phyloP scores from a whole-genome alignment of 2,329 filamentous ascomycete species.

The Neofusicoccum sp. region DNA sequence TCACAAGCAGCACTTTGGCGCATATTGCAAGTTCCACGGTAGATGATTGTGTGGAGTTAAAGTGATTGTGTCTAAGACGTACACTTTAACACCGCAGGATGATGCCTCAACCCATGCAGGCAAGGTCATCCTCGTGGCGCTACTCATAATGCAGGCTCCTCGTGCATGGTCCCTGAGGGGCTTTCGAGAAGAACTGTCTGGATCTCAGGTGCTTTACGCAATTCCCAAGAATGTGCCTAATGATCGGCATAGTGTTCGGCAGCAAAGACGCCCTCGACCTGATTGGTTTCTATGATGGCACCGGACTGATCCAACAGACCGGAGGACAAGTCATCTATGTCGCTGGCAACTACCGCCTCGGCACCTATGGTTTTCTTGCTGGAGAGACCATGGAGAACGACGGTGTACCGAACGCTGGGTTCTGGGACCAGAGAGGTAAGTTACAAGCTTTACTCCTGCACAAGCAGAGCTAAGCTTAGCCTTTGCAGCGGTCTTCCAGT shows the following conservation, averaged over 20 bases:
- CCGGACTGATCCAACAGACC: constrained; percentile 6
- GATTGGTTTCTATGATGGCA: constrained; percentile 14
- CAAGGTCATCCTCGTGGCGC: too few relatives aligned
- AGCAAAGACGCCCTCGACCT: constrained; percentile 14
- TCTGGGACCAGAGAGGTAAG: constrained; percentile 36
- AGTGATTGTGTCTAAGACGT: too few relatives aligned
- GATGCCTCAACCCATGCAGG: too few relatives aligned
- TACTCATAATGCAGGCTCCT: too few relatives aligned
- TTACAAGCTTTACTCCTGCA: too few relatives aligned
- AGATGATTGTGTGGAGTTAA: too few relatives aligned
- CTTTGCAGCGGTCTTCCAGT: constrained; percentile 43
- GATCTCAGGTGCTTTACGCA: too few relatives aligned
- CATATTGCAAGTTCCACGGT: too few relatives aligned
- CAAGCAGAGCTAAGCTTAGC: background rate
- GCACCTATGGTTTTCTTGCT: constrained; percentile 48
- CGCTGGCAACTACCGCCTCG: constrained; percentile 44
- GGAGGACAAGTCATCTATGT: constrained; percentile 43
- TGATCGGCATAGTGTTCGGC: background rate
- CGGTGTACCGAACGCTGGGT: constrained; percentile 46
- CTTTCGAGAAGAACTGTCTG: too few relatives aligned
- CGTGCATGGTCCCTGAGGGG: background rate
- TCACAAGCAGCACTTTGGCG: too few relatives aligned
- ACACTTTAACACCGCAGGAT: too few relatives aligned
- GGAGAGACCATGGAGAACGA: constrained; percentile 46
- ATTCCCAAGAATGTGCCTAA: background rate